Evolutionary conservation across 495 filamentous ascomycete genomes (phyloP).

Genomic region (Xylaria castorea): DNA sequence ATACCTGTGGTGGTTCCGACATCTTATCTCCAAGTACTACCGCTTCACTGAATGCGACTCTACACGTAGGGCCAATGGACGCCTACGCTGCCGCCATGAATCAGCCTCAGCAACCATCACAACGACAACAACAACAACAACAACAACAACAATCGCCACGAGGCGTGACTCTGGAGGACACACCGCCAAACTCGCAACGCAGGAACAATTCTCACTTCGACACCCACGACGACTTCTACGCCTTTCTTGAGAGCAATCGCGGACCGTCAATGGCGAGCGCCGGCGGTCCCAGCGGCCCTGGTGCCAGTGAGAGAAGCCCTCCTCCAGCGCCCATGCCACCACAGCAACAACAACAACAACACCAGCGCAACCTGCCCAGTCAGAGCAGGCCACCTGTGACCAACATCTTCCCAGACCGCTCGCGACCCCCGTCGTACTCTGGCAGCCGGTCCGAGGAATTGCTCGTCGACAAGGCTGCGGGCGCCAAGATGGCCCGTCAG

Average conservation of each 20-base stretch:
- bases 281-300: constrained; percentile 8
- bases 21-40: constrained; percentile 1
- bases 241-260: constrained; percentile 41
- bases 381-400: constrained; percentile 38
- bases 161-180: constrained; percentile 22
- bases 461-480: constrained; percentile 34
- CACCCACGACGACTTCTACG: constrained; percentile 43
- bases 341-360: constrained; percentile 33
- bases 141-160: constrained; percentile 24
- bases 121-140: neutral
- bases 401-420: constrained; percentile 30
- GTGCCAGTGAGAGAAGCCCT: constrained; percentile 11
- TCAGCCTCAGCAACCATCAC: constrained; percentile 23
- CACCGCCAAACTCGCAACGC: constrained; percentile 14
- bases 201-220: constrained; percentile 32
- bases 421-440: constrained; percentile 37
- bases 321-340: constrained; percentile 26
- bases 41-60: neutral
- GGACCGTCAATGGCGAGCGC: constrained; percentile 26
- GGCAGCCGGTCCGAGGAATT: constrained; percentile 42
- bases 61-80: constrained; percentile 18
- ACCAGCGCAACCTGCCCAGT: constrained; percentile 35
- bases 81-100: constrained; percentile 26
- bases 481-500: constrained; percentile 36
- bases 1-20: neutral